Evolutionary conservation across 1,284 basidiomycete genomes (phyloP).

Genomic region (Termitomyces sp.): DNA sequence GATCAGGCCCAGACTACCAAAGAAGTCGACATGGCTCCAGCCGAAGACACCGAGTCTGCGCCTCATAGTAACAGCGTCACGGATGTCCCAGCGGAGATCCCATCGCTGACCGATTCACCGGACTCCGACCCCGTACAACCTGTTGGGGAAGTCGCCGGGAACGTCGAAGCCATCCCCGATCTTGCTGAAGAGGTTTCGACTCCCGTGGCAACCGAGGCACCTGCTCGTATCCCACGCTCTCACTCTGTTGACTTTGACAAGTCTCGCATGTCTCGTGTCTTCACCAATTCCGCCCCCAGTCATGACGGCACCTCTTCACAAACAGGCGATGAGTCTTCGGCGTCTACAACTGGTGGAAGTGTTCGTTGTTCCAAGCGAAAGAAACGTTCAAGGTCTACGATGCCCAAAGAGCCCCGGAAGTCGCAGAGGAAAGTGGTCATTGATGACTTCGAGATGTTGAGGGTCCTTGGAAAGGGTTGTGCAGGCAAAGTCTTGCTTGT

Average conservation of each 20-base stretch:
- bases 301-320: conserved; percentile 50
- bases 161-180: conserved; percentile 8
- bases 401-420: conserved; percentile 46
- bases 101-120: conserved; percentile 8
- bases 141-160: conserved; percentile 4
- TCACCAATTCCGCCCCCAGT: conserved; percentile 37
- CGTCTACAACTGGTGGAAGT: conserved; percentile 44
- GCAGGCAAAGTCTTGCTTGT: conserved; percentile 92
- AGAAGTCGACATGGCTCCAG: conserved; percentile 28
- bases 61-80: conserved; percentile 8
- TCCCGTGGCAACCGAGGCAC: conserved; percentile 32
- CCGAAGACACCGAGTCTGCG: conserved; percentile 21
- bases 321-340: conserved; percentile 50
- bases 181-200: conserved; percentile 27
- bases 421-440: conserved; percentile 68
- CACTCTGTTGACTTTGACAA: conserved; percentile 72
- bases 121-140: conserved; percentile 10
- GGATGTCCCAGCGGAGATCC: conserved; percentile 7
- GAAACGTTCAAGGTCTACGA: conserved; percentile 51
- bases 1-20: conserved; percentile 18
- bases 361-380: conserved; percentile 37
- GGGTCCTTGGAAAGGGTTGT: conserved; percentile 93
- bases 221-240: conserved; percentile 54
- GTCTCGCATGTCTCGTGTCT: conserved; percentile 51
- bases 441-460: conserved; percentile 94